Conservation (phyloP, 805 yeast genomes). For the Monosporozyma aerobia region DNA sequence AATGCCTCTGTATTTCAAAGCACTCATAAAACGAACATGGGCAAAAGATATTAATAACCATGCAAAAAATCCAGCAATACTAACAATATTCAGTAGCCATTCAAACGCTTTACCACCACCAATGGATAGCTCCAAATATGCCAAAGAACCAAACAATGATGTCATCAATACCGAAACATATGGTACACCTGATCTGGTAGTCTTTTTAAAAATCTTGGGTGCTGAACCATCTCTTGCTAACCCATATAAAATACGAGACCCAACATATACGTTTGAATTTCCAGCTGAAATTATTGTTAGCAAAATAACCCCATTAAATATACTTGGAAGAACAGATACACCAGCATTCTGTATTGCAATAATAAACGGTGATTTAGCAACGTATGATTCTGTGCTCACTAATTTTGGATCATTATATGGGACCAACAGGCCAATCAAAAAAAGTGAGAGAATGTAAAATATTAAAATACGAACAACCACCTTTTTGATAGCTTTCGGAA, state of each 20-base stretch:
- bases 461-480: constrained; percentile 53
- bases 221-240: constrained; percentile 48
- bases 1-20: constrained; percentile 49
- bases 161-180: constrained; percentile 44
- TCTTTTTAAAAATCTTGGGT: constrained; percentile 39
- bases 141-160: constrained; percentile 51
- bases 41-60: constrained; percentile 56
- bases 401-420: constrained; percentile 54
- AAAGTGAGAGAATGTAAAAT: constrained; percentile 51
- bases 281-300: constrained; percentile 60
- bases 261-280: constrained; percentile 61
- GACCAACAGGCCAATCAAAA: constrained; percentile 57
- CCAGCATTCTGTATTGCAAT: constrained; percentile 59
- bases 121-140: constrained; percentile 42
- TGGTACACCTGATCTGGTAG: constrained; percentile 52
- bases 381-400: constrained; percentile 25
- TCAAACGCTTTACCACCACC: constrained; percentile 47
- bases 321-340: constrained; percentile 50
- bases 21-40: constrained; percentile 57
- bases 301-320: constrained; percentile 59
- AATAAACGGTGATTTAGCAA: constrained; percentile 55
- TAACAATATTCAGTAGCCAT: constrained; percentile 62
- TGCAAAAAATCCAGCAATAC: constrained; percentile 63
- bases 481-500: constrained; percentile 58
- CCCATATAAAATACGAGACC: constrained; percentile 53